Evolutionary conservation across 208 protist species (phyloP), one percentile per base, ranked within the genome.

Genomic region (Trypanosomatidae sp.): DNA sequence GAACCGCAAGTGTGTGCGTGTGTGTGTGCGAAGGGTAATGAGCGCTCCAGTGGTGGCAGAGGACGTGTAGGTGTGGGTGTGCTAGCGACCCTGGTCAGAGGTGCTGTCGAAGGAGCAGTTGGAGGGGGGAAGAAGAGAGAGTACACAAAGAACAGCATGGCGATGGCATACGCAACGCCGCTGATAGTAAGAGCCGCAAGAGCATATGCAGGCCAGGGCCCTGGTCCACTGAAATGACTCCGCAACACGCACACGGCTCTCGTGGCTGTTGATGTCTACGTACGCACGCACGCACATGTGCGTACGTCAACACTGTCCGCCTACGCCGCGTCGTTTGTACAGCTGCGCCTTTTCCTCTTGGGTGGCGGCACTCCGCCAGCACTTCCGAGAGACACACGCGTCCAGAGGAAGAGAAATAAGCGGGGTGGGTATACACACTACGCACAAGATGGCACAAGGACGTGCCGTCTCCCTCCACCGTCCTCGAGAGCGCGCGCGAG

Each of bases 351-450:
- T 17, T 49, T 49, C 46, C 46, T 49, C 13, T 49, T 49, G 46
- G 46, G 9, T 49, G 50, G 50, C 7, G 22, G 53, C 25, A 12
- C 53, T 39, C 25, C 33, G 53, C 53, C 53, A 28, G 28, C 53
- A 33, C 53, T 59, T 59, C 53, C 2, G 33, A 33, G 53, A 17
- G 25, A 62, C 67, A 65, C 53, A 43, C 50, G 58, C 68, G 53
- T 30, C 52, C 36, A 75, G 41, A 69, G 19, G 22, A 60, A 60
- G 33, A 28, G 49, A 60, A 46, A 70, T 10, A 70, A 56, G 19
- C 46, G 49, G 22, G 13, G 3, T 22, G 50, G 19, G 22, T 55
- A 55, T n/a, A 56, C n/a, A 33, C 25, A 28, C 50, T 25, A 19
- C 53, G 59, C 59, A 39, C 36, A 19, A 17, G 36, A 9, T 15